phyloP scores from a whole-genome alignment of 345 rosid species.

The Carallia pectinifolia region DNA sequence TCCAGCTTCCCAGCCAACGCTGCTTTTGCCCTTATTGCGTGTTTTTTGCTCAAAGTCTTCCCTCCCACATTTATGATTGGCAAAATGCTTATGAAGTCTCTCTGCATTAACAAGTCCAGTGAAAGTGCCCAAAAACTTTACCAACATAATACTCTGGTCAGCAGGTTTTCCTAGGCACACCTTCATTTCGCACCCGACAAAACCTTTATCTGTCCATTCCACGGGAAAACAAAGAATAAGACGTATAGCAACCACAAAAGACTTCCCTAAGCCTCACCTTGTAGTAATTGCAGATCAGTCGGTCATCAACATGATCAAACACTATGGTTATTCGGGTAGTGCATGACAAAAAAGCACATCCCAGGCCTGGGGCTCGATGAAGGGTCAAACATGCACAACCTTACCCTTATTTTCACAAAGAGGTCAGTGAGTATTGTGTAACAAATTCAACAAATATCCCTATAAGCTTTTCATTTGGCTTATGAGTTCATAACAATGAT shows the following conservation, averaged over 20 bases:
- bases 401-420: too few species aligned
- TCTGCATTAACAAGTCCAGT: slow-evolving; percentile 30
- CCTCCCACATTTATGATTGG: slow-evolving; percentile 41
- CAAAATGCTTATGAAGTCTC: slow-evolving; percentile 19
- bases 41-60: slow-evolving; percentile 31
- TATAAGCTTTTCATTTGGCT: too few species aligned
- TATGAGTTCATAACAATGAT: too few species aligned
- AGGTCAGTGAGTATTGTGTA: too few species aligned
- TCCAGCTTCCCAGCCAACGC: slow-evolving; percentile 13
- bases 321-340: too few species aligned
- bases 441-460: too few species aligned
- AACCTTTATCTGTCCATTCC: slow-evolving; percentile 39
- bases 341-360: too few species aligned
- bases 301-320: too few species aligned
- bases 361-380: too few species aligned
- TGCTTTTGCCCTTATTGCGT: slow-evolving; percentile 13
- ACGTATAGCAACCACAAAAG: background rate
- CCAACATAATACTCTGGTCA: slow-evolving; percentile 51
- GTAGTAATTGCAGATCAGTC: background rate
- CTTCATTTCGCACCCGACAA: slow-evolving; percentile 47
- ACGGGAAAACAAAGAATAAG: too few species aligned
- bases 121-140: slow-evolving; percentile 49
- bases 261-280: background rate
- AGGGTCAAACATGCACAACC: too few species aligned
- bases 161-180: slow-evolving; percentile 54